Evolutionary conservation across 768 basidiomycete genomes (phyloP), one percentile per base, ranked within the genome.

Genomic region (Paxillus rubicundulus): DNA sequence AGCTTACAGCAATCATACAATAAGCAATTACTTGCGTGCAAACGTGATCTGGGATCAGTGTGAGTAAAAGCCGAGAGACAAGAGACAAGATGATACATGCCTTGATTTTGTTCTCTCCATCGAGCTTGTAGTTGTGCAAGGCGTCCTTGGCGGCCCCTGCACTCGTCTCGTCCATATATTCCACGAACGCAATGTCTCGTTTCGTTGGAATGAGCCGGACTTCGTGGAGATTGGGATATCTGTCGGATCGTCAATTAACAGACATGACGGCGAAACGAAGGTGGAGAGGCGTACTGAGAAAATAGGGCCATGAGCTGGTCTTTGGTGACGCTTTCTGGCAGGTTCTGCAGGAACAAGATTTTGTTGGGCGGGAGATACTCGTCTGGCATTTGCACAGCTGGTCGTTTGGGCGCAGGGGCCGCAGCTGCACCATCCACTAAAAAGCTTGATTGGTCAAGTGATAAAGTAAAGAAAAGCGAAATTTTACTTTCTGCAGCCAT

Each of bases 331-430:
- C 72, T 87, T 66, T 97, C 93, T 17, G 95, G 94, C 20, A 99
- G 77, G 68, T 98, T 98, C 72, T 99, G 97, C 58, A 99, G 69
- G 82, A 99, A 99, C 47, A 99, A 81, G 71, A 98, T 96, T 70
- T 95, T 94, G 87, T 99, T 99, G 36, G 97, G 96, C 2, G 97
- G 97, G 7, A 99, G 82, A 70, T 98, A 98, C 70, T 99, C 97
- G 86, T 99, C 97, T 37, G 96, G 95, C 93, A 98, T 97, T 69
- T 95, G 92, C 54, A 97, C 88, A 59, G 85, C 84, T 20, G 89
- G 89, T 39, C 89, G 82, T 71, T 85, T 91, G 17, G 88, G 72
- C 28, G 80, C 82, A 9, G 89, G 82, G 5, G 76, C 72, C 7
- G 87, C 77, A 4, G 82, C 74, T 24, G 78, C 81, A 21, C 89